Base-by-base conservation (phyloP, 345 rosid genomes). In the Boechera retrofracta region DNA sequence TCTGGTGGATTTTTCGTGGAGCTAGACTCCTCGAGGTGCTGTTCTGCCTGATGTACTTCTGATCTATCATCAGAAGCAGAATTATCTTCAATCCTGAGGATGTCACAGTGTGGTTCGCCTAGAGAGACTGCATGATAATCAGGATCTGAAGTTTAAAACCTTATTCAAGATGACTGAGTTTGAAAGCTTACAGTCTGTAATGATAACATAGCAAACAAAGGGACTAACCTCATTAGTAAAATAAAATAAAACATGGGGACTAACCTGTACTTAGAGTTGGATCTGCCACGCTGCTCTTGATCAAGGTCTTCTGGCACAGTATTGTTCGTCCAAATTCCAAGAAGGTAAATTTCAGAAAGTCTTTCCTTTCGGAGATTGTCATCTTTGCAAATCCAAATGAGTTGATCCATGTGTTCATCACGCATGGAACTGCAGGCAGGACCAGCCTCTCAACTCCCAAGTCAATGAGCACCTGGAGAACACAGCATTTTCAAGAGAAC, bases 341-440 rank as follows among this genome's bases (percentile, higher is more conserved):
- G 82, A 91, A 86, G 28, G 89, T 81, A 69, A 70, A 82, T 63
- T 85, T 77, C 52, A 86, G 42, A 62, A 88, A 85, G 45, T 82
- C 28, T 72, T 81, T 69, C 81, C 85, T 89, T 81, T 91, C 90
- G 9, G 71, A 53, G 3, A 75, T 60, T n/a, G 74, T 77, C 90
- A 88, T 83, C 81, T 79, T 75, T 64, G 90, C 52, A 82, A 89
- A 93, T 29, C 97, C 98, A 80, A 93, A 93, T 26, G 97, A 85
- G 45, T 78, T 69, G 12, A 86, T 91, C 96, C 97, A 93, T 15
- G 92, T 82, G 69, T 82, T 80, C 69, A 93, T 45, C 51, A 85
- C 81, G 62, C 78, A 73, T 55, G 87, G 86, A 79, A 86, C 91
- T 75, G 98, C 97, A 53, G 97, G 96, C 79, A 93, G 77, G 76